Conservation (phyloP, 2,329 filamentous ascomycete genomes). For the Monilinia fructigena region DNA sequence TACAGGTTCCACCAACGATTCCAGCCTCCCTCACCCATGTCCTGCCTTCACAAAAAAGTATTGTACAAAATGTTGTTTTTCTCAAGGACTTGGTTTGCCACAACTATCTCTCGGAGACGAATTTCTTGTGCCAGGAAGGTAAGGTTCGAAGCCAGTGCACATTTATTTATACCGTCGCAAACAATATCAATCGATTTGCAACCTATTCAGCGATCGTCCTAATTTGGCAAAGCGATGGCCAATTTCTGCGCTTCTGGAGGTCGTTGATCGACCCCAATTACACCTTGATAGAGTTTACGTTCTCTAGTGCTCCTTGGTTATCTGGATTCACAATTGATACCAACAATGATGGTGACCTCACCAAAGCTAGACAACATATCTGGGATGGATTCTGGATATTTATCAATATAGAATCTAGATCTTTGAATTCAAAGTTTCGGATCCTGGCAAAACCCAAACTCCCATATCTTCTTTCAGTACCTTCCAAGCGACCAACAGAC, state of each 20-base stretch:
- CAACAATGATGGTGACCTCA: not conserved
- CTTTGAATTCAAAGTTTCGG: not conserved
- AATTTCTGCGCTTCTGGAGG: not conserved
- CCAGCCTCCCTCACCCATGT: not conserved
- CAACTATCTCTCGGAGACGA: not conserved
- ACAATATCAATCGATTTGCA: not conserved
- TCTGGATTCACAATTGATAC: slow-evolving; percentile 3
- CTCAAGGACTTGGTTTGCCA: not conserved
- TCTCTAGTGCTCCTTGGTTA: not conserved
- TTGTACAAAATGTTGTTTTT: not conserved
- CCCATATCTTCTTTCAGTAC: not conserved
- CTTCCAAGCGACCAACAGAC: not conserved
- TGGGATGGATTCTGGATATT: slow-evolving; percentile 2
- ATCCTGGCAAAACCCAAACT: not conserved
- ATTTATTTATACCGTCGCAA: not conserved
- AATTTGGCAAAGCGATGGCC: not conserved
- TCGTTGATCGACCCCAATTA: not conserved
- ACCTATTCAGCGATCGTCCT: not conserved
- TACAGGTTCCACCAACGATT: not conserved
- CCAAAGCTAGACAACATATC: not conserved
- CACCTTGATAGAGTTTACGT: not conserved
- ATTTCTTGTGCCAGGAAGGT: not conserved
- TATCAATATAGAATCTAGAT: not conserved
- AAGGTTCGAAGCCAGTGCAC: not conserved
- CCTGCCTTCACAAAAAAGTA: not conserved